Evolutionary conservation across 495 filamentous ascomycete genomes (phyloP), one percentile per base, ranked within the genome.

Genomic region (Mycothermus thermophilus): DNA sequence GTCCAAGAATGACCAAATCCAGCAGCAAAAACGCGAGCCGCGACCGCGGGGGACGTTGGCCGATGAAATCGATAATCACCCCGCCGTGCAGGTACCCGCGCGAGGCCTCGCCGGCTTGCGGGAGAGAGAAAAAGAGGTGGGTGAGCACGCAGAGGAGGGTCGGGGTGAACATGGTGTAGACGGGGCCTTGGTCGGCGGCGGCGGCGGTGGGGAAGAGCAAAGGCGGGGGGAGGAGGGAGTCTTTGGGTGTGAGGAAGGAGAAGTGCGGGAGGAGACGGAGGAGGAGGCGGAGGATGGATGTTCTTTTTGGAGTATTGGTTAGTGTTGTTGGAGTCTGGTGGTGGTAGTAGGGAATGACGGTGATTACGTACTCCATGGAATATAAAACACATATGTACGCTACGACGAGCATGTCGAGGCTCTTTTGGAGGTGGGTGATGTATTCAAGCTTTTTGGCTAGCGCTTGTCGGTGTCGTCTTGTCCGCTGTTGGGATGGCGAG

Each of bases 71-170:
- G 40, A 93, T 76, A 27, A 90, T 67, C 21, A 93, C 51, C 6
- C 86, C 83, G 14, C 86, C 86, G 50, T 93, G 83, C 1, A 90
- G 64, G 50, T 92, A 90, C 5, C 79, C 82, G 31, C 83, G 67
- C 16, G 77, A 77, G 22, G 75, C 70, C 57, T 93, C 84, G 36
- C 76, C 73, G 13, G 79, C 83, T 18, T 71, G 61, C 1, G 80
- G 76, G 10, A 69, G 62, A 9, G 69, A 57, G 31, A 71, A 63
- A 33, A 79, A 61, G 9, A 76, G 45, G 54, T 93, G 86, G 19
- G 79, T 60, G 21, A 88, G 41, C 37, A 82, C 71, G 63, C 80
- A 88, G 22, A 90, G 41, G 7, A 80, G 35, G 55, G 83, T 84
- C 20, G 77, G 76, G 17, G 60, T 56, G 43, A 88, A 58, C 30